Evolutionary conservation across 2,329 filamentous ascomycete species (phyloP), one percentile per base, ranked within the genome.

Genomic region (Madurella mycetomatis): DNA sequence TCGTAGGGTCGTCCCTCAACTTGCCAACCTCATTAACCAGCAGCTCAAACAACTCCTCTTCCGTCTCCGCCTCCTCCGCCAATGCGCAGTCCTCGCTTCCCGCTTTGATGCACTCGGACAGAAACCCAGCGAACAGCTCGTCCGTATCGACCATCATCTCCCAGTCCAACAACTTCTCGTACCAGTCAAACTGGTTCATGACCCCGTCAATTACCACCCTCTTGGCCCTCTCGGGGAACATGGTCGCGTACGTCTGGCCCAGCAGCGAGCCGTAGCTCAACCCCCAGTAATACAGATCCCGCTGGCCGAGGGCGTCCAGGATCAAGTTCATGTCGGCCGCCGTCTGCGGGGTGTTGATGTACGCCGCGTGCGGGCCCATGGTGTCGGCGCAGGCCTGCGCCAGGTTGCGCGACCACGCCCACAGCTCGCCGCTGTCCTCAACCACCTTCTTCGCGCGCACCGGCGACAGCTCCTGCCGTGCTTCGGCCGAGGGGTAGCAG

Each of bases 281-380:
- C 1, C 71, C 72, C 70, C 69, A 73, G 56, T 73, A 74, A 32
- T 66, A 61, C 67, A 74, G 66, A 11, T 68, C 64, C 18, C 60
- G 16, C 55, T 74, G 71, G 1, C 71, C 71, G 8, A 75, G 58
- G 0, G 70, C 74, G 47, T 77, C 72, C 1, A 79, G 64, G 30
- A 79, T 77, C 12, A 65, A 72, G 57, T 77, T 76, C 75, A 79
- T 78, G 55, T 80, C 77, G 32, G 76, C 73, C 9, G 75, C 77
- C 1, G 74, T 76, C 60, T 78, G 76, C 0, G 75, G 76, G 0
- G 76, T 79, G 53, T 78, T 77, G 54, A 78, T 65, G 55, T 78
- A 77, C 8, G 58, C 59, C 2, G 70, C 73, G 55, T 76, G 64
- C 46, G 76, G 73, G 0, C 73, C 75, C 69, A 73, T 74, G 1